Percentiles rank a stretch among this genome's conserved stretches.
Conservation (phyloP, 2,329 filamentous ascomycete genomes). For the Penicillium olsonii region DNA sequence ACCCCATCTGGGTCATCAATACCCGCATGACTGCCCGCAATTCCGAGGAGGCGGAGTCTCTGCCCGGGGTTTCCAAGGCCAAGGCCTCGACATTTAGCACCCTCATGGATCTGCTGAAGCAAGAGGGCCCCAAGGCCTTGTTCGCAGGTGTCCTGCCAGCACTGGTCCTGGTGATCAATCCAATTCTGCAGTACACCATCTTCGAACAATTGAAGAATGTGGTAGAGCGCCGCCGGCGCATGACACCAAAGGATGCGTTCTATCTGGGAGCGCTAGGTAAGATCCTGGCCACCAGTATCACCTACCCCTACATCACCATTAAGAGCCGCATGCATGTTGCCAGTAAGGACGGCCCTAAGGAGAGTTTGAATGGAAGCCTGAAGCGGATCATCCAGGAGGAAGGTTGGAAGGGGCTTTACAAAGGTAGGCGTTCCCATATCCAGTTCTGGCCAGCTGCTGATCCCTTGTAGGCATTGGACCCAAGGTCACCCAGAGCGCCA, state of each 20-base stretch:
- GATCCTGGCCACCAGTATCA: conserved; percentile 88
- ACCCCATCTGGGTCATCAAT: conserved; percentile 99
- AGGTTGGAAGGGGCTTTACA: conserved; percentile 90
- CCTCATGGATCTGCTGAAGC: conserved; percentile 73
- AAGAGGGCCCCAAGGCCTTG: conserved; percentile 81
- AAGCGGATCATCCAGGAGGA: conserved; percentile 81
- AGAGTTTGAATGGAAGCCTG: conserved; percentile 77
- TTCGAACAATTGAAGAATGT: conserved; percentile 97
- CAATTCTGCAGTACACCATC: conserved; percentile 96
- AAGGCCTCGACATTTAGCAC: conserved; percentile 75
- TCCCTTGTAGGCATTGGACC: conserved; percentile 74
- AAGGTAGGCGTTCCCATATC: conserved; percentile 62
- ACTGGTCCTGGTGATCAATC: conserved; percentile 93
- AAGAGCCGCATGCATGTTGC: conserved; percentile 98
- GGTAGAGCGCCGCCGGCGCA: conserved; percentile 72
- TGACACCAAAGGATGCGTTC: conserved; percentile 86
- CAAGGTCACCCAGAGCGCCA: conserved; percentile 94
- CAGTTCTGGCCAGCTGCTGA: neutral
- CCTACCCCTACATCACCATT: conserved; percentile 97
- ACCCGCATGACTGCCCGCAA: conserved; percentile 94
- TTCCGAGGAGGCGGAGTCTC: conserved; percentile 52
- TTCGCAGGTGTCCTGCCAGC: conserved; percentile 93
- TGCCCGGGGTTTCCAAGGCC: conserved; percentile 50
- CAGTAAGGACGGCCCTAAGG: conserved; percentile 70
- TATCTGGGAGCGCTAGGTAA: conserved; percentile 91